Evolutionary conservation across 257 asterid genomes (phyloP), one percentile per base, ranked within the genome.

Genomic region (Linaria vulgaris): DNA sequence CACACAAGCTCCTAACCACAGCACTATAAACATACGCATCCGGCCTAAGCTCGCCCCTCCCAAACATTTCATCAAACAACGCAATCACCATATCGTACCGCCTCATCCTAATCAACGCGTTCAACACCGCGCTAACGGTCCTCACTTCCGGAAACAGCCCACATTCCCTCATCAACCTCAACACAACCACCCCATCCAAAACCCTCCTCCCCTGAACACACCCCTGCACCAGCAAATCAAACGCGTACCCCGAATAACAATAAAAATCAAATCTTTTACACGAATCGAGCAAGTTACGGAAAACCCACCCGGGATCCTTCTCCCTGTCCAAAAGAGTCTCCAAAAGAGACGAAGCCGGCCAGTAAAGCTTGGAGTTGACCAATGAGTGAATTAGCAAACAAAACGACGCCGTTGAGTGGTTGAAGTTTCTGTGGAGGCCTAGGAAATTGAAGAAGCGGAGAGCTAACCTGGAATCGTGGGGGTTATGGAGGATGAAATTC

Each of bases 391-490:
- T 64, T 48, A 89, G 76, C 74, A 85, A 77, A 67, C 94, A 89
- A 70, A 92, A 92, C 59, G 99, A 87, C 59, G 73, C 31, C 37
- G 88, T 83, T 9, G 97, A 89, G 67, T 92, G 99, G 66, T 61
- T 67, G 67, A 87, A 92, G 47, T 77, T 79, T 64, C 58, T 73
- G 80, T 92, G 99, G 45, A 89, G 95, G 48, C 99, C 97, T 45
- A 89, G 82, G 63, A 83, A 92, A 75, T 92, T 92, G 80, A 92
- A 89, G 82, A 87, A 89, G 56, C 99, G 92, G 71, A 92, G 90
- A 58, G 95, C 88, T 74, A 89, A 80, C 90, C 87, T 78, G 37
- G 95, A 76, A 50, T 82, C 84, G 31, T 78, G 76, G 57, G 82
- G 75, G 63, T 80, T 89, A n/a, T 47, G 81, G 68, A 87, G 61